Percentiles rank a stretch among this genome's conserved stretches.
Evolutionary conservation across 495 filamentous ascomycete genomes (phyloP).

Genomic region (Aspergillus mulundensis): DNA sequence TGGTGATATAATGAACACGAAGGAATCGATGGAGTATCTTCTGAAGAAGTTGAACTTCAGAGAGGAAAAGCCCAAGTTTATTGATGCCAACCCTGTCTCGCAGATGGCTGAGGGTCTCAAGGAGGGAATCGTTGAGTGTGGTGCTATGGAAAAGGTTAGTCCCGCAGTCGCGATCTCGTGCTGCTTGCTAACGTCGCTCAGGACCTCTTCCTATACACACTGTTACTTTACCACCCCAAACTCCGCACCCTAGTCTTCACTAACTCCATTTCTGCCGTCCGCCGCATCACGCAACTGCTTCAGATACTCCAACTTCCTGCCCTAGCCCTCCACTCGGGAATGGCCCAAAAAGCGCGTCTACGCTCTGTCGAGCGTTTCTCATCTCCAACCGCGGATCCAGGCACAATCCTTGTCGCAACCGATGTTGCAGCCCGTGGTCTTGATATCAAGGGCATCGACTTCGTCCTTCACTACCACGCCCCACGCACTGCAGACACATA

Average conservation of each 20-base stretch:
- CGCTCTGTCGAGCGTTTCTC: conserved; percentile 90
- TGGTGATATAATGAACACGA: conserved; percentile 60
- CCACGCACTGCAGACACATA: conserved; percentile 89
- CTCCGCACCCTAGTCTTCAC: conserved; percentile 82
- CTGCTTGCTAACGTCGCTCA: conserved; percentile 20
- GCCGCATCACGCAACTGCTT: conserved; percentile 79
- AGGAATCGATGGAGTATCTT: conserved; percentile 88
- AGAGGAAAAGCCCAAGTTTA: conserved; percentile 76
- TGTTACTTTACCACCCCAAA: conserved; percentile 77
- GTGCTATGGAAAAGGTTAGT: conserved; percentile 80
- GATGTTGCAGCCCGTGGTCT: conserved; percentile 96
- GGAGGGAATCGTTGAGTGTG: conserved; percentile 89
- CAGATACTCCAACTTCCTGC: conserved; percentile 77
- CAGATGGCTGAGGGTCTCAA: conserved; percentile 84
- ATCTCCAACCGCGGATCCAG: conserved; percentile 48
- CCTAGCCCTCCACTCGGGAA: conserved; percentile 80
- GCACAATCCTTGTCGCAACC: conserved; percentile 82
- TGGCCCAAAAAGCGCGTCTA: conserved; percentile 95
- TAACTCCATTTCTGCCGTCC: conserved; percentile 91
- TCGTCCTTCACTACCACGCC: conserved; percentile 92
- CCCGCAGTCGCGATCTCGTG: too few species aligned
- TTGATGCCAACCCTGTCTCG: conserved; percentile 81
- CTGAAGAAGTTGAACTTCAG: conserved; percentile 85
- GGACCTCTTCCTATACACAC: conserved; percentile 89
- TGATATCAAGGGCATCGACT: conserved; percentile 83